Evolutionary conservation across 169 alveolate species (phyloP).

Genomic region (Cryptosporidium bovis): DNA sequence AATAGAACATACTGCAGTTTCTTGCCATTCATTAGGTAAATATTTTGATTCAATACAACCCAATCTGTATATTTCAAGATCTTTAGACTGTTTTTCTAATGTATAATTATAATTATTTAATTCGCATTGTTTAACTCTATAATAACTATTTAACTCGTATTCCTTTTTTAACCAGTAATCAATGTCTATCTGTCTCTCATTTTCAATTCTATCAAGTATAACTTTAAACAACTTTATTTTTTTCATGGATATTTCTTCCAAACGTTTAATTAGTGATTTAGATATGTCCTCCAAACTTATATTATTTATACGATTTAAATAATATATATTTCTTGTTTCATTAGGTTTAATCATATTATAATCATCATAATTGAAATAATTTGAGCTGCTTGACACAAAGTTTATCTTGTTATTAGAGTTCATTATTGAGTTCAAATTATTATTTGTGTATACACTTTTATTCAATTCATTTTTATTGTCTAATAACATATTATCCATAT

Average conservation of each 20-base stretch:
- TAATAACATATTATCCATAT: not conserved
- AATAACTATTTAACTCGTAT: slow-evolving; percentile 37
- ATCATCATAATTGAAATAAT: not conserved
- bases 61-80: slow-evolving; percentile 46
- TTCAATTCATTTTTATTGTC: not conserved
- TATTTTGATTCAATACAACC: slow-evolving; percentile 57
- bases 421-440: slow-evolving; percentile 5
- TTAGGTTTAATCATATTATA: not conserved
- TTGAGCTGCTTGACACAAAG: not conserved
- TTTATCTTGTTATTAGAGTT: slow-evolving; percentile 2
- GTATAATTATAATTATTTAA: slow-evolving; percentile 40
- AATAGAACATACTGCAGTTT: slow-evolving; percentile 65
- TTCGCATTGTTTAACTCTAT: slow-evolving; percentile 26
- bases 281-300: slow-evolving; percentile 12
- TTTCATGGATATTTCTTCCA: slow-evolving; percentile 4
- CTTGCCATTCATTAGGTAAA: slow-evolving; percentile 72
- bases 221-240: slow-evolving; percentile 25
- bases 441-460: not conserved
- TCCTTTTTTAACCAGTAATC: slow-evolving; percentile 50
- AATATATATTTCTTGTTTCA: slow-evolving; percentile 11
- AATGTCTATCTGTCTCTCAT: slow-evolving; percentile 29
- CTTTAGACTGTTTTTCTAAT: slow-evolving; percentile 42
- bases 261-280: slow-evolving; percentile 17
- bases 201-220: slow-evolving; percentile 35
- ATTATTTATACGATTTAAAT: not conserved